These are phyloP conservation scores for Pistacia integerrima DNA, from an alignment of 345 rosid species.

Conservation along the genomic window DNA sequence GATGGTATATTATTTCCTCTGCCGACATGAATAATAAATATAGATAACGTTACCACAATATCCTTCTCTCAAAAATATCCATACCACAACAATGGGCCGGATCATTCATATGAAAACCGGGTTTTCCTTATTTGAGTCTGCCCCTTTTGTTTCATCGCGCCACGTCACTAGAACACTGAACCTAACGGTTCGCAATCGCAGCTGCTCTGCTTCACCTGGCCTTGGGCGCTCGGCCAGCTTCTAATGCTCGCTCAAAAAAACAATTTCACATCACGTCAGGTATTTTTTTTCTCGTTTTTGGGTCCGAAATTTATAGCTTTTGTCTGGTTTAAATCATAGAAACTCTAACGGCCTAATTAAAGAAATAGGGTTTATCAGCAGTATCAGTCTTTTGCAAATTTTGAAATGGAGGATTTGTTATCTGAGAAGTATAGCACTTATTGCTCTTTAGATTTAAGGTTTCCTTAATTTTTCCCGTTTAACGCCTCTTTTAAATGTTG, in stretches of 20 bases:
- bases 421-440: not conserved
- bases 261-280: not conserved
- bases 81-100: too few relatives aligned
- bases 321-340: not conserved
- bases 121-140: too few relatives aligned
- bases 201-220: not conserved
- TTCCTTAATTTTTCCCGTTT: not conserved
- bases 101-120: too few relatives aligned
- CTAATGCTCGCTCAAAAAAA: not conserved
- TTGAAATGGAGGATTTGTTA: not conserved
- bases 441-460: not conserved
- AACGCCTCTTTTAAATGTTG: not conserved
- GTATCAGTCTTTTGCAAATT: not conserved
- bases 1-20: too few relatives aligned
- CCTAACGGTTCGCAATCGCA: too few relatives aligned
- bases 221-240: too few relatives aligned
- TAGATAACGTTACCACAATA: too few relatives aligned
- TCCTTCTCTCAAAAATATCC: too few relatives aligned
- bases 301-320: not conserved
- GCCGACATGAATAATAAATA: too few relatives aligned
- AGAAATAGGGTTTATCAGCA: not conserved
- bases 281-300: not conserved
- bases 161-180: too few relatives aligned
- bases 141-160: not conserved
- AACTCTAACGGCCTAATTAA: not conserved